phyloP scores from a whole-genome alignment of 805 yeast species.

The Debaryomyces castellii region DNA sequence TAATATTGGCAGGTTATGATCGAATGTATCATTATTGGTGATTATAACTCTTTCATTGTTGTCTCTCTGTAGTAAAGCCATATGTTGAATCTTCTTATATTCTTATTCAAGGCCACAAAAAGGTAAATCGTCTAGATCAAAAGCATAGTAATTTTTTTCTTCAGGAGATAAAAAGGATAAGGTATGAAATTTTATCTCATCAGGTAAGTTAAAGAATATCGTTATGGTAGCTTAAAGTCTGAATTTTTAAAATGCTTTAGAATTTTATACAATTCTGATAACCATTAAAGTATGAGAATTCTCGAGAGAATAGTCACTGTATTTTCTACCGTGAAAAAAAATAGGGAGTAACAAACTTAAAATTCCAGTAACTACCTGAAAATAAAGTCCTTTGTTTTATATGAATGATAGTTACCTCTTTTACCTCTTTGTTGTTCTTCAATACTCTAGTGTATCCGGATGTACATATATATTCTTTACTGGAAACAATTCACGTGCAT shows the following conservation, averaged over 20 bases:
- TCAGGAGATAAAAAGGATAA: slow-evolving; percentile 5
- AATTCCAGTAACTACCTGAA: too few species aligned
- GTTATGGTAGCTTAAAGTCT: neutral
- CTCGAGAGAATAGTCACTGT: neutral
- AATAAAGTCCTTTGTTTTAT: too few species aligned
- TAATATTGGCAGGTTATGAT: neutral
- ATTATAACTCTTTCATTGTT: slow-evolving; percentile 2
- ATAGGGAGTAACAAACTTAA: too few species aligned
- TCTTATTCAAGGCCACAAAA: neutral
- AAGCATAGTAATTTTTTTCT: slow-evolving; percentile 7
- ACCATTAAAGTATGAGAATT: slow-evolving; percentile 1
- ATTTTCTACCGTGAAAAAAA: neutral
- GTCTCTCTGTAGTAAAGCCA: slow-evolving; percentile 9
- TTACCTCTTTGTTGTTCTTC: too few species aligned
- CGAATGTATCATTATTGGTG: slow-evolving; percentile 2
- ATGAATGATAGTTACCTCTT: too few species aligned
- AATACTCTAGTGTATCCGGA: too few species aligned
- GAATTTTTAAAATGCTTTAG: neutral
- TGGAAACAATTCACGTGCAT: neutral
- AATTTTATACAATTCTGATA: neutral
- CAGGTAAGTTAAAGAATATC: slow-evolving; percentile 8
- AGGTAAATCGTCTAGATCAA: slow-evolving; percentile 7
- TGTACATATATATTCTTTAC: too few species aligned
- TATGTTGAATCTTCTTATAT: slow-evolving; percentile 6
- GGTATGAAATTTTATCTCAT: slow-evolving; percentile 7